Evolutionary conservation across 1,284 basidiomycete genomes (phyloP).

Genomic region (Ganoderma sp.): DNA sequence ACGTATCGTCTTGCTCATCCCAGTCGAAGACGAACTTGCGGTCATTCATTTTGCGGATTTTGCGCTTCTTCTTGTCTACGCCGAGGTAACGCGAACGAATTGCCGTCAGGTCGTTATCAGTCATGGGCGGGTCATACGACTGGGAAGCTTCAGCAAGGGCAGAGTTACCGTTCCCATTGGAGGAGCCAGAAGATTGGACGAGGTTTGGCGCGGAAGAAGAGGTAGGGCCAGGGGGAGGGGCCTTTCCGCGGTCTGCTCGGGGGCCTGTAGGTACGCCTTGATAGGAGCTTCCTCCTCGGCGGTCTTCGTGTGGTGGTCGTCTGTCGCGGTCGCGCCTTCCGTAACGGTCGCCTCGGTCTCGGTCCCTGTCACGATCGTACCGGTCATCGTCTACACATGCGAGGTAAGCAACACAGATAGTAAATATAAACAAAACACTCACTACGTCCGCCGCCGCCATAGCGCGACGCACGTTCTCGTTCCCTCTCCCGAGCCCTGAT

Average conservation of each 20-base stretch:
- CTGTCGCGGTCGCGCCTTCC: conserved; percentile 43
- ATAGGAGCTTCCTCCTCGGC: conserved; percentile 42
- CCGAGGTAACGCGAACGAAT: conserved; percentile 91
- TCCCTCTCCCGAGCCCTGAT: conserved; percentile 56
- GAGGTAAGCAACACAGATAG: conserved; percentile 24
- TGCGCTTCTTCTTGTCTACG: conserved; percentile 90
- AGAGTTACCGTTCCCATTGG: conserved; percentile 24
- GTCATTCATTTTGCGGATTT: conserved; percentile 91
- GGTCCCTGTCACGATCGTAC: conserved; percentile 41
- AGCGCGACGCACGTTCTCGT: conserved; percentile 44
- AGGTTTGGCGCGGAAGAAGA: conserved; percentile 54
- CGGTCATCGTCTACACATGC: conserved; percentile 62
- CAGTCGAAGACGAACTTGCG: conserved; percentile 99
- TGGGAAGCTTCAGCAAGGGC: conserved; percentile 45
- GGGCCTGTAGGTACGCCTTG: conserved; percentile 81
- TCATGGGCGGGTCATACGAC: conserved; percentile 72
- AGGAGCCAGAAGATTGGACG: conserved; percentile 42
- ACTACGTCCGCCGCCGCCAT: conserved; percentile 54
- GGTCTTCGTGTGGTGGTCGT: conserved; percentile 38
- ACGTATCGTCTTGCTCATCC: conserved; percentile 94
- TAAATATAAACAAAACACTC: conserved; percentile 40
- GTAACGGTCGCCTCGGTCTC: conserved; percentile 38
- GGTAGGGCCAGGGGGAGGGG: conserved; percentile 42
- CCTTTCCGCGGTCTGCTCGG: conserved; percentile 70
- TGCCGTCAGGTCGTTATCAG: conserved; percentile 74